Percentiles rank a stretch among this genome's conserved stretches.
phyloP scores from a whole-genome alignment of 345 rosid genomes.

The Eucalyptus marginata region DNA sequence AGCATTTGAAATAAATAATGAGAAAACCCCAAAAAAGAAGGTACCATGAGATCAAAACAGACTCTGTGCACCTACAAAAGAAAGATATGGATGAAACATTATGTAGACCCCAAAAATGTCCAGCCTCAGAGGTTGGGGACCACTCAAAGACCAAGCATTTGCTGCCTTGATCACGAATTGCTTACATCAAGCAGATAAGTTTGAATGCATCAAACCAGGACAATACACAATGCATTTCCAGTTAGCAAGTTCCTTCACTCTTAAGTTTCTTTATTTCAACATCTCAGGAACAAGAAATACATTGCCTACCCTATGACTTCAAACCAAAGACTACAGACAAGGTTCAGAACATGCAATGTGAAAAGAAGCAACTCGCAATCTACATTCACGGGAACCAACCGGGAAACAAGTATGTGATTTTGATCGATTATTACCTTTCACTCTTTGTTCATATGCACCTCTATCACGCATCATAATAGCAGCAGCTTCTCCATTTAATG shows the following conservation, averaged over 20 bases:
- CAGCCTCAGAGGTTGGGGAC: not conserved
- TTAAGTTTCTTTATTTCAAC: not conserved
- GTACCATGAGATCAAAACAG: not conserved
- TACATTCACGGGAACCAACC: not conserved
- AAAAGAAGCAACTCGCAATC: not conserved
- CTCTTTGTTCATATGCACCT: constrained; percentile 64
- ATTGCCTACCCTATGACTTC: not conserved
- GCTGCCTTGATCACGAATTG: not conserved
- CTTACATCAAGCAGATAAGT: not conserved
- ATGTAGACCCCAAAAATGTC: not conserved
- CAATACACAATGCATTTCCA: not conserved
- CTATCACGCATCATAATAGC: constrained; percentile 94
- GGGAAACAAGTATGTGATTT: not conserved
- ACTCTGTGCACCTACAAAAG: not conserved
- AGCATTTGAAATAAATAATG: not conserved
- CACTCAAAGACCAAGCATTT: not conserved
- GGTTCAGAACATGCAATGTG: not conserved
- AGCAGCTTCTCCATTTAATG: constrained; percentile 97
- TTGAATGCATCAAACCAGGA: not conserved
- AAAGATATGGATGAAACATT: not conserved
- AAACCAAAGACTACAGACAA: not conserved
- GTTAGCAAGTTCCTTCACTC: not conserved
- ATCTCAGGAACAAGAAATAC: not conserved
- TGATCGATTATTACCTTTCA: constrained; percentile 46
- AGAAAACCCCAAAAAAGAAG: not conserved